Base-by-base conservation (phyloP, 2,329 filamentous ascomycete species). In the Cadophora sp. region DNA sequence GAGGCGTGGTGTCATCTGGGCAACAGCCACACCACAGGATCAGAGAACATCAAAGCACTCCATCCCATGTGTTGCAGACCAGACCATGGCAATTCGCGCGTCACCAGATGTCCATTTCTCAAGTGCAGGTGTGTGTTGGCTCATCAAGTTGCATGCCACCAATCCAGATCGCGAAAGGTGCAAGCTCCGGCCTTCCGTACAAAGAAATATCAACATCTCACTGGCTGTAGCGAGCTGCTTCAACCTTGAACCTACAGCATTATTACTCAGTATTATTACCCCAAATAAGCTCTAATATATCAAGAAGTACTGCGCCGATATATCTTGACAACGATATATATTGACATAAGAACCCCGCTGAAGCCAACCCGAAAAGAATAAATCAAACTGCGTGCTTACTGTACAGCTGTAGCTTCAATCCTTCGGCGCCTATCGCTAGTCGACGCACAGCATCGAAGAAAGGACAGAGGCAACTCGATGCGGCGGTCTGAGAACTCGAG, bases 161-260 rank as follows among this genome's bases (percentile, higher is more conserved):
- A 43, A 56, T 64, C 62, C 50, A 61, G 51, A 48, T n/a, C 58
- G 43, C 50, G 53, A 64, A n/a, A 3, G 27, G 8, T 37, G 31
- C 34, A 58, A 29, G 14, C 26, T 58, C 62, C 62, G 62, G 62
- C 19, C 4, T 43, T 64, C 62, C 62, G 62, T 31, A 12, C 34
- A 64, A 26, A 46, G 51, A 12, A 64, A 58, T n/a, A n/a, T 29
- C 37, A 58, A 64, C 62, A 56, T 58, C 37, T 58, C 27, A 51
- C 22, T 58, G 50, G 62, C 34, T 24, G 51, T 4, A 58, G 29
- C 43, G 24, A 27, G 50, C 50, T 55, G 51, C 50, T 22, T 26
- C 48, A 14, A 53, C 46, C 58, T 37, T 61, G 37, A 22, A 46
- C 24, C 9, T 7, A 29, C 58, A 43, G 37, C 37, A 43, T 26